phyloP scores from a whole-genome alignment of 495 filamentous ascomycete species.

The Thermothielavioides terrestris region DNA sequence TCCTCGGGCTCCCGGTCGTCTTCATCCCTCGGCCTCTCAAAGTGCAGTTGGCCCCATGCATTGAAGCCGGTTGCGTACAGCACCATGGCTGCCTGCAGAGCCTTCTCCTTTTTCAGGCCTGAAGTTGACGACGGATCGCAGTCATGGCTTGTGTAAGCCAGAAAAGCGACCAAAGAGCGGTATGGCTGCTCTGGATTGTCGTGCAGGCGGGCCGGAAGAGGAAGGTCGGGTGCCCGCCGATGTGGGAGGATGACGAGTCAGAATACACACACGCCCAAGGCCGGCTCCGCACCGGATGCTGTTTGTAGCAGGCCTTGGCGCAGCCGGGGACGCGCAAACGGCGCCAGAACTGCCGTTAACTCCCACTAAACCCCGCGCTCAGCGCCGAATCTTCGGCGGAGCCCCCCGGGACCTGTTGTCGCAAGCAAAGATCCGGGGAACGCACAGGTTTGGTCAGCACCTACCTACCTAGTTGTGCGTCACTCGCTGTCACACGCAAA shows the following conservation, averaged over 20 bases:
- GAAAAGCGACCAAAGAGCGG: too few species aligned
- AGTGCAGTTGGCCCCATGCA: conserved; percentile 40
- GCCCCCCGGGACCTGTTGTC: too few species aligned
- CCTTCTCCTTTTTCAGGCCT: neutral
- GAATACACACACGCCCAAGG: neutral
- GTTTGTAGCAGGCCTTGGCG: neutral
- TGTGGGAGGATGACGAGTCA: neutral
- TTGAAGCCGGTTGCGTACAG: conserved; percentile 46
- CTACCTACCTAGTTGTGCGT: neutral
- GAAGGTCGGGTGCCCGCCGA: neutral
- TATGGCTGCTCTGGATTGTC: neutral
- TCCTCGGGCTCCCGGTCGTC: conserved; percentile 38
- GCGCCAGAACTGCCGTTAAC: neutral
- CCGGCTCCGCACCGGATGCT: neutral
- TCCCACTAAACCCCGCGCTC: neutral
- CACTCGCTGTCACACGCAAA: neutral
- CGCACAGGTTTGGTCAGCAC: too few species aligned
- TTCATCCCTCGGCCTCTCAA: conserved; percentile 10
- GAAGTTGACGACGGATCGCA: neutral
- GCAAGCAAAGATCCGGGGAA: too few species aligned
- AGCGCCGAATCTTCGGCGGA: neutral
- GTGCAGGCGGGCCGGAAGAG: neutral
- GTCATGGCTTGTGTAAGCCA: neutral
- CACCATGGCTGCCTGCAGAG: conserved; percentile 24
- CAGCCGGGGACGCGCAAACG: neutral